Percentiles rank a stretch among this genome's conserved stretches.
Evolutionary conservation across 2,329 filamentous ascomycete species (phyloP).

Genomic region (Claviceps pusilla): DNA sequence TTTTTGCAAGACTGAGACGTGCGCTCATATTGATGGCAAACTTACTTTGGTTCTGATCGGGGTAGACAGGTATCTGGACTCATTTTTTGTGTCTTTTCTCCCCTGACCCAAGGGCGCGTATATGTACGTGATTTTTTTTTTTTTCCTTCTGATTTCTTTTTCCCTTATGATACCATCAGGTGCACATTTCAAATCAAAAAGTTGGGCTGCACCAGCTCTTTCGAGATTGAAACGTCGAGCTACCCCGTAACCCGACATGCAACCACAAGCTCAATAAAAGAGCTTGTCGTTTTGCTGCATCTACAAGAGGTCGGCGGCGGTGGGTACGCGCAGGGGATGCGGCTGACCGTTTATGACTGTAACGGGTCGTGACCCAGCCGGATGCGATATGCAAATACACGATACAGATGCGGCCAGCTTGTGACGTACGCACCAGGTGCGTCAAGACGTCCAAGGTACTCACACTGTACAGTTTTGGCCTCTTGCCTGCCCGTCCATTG

Average conservation of each 20-base stretch:
- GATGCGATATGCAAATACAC: conserved; percentile 1
- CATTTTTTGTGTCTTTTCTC: conserved; percentile 15
- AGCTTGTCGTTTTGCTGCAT: background rate
- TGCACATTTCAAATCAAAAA: background rate
- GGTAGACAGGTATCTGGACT: conserved; percentile 26
- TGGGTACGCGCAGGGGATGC: no score
- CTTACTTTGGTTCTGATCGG: conserved; percentile 32
- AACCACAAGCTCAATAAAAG: background rate
- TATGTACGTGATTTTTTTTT: background rate
- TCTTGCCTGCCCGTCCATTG: background rate
- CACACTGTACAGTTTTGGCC: no score
- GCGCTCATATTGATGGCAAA: conserved; percentile 6
- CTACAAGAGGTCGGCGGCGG: background rate
- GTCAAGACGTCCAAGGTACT: background rate
- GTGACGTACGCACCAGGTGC: background rate
- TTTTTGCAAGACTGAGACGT: background rate
- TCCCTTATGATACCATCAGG: background rate
- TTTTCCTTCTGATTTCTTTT: background rate
- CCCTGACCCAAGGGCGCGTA: background rate
- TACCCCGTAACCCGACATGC: background rate
- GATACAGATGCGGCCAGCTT: background rate
- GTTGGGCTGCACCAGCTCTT: background rate
- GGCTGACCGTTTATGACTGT: background rate
- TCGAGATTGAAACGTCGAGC: background rate
- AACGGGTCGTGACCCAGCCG: background rate